Conservation (phyloP, 2,329 filamentous ascomycete genomes). For the Ophidiomyces ophidiicola region DNA sequence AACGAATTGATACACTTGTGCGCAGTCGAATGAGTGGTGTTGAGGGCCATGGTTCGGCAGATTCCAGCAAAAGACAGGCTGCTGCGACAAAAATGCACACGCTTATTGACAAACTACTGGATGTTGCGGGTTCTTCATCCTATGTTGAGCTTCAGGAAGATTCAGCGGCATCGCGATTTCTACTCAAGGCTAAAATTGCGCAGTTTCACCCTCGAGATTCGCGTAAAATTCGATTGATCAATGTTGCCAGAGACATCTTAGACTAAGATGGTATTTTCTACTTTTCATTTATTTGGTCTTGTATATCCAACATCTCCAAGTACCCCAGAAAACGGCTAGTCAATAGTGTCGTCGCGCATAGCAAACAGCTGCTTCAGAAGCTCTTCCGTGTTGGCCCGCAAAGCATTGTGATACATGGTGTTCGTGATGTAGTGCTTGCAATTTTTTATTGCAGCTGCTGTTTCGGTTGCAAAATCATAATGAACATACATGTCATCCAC, state of each 20-base stretch:
- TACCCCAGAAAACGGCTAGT: constrained; percentile 36
- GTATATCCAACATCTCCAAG: no score
- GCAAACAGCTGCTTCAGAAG: constrained; percentile 65
- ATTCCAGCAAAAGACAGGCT: constrained; percentile 35
- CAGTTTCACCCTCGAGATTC: constrained; percentile 46
- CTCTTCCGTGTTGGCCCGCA: constrained; percentile 61
- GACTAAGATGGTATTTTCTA: constrained; percentile 8
- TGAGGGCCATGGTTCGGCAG: constrained; percentile 16
- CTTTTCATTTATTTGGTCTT: not conserved
- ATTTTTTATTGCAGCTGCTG: constrained; percentile 60
- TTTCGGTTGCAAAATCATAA: constrained; percentile 58
- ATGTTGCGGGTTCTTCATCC: constrained; percentile 31
- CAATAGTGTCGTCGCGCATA: constrained; percentile 57
- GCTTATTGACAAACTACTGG: constrained; percentile 38
- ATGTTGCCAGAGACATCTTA: constrained; percentile 32
- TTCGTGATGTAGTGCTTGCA: constrained; percentile 79
- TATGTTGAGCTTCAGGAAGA: constrained; percentile 41
- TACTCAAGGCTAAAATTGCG: constrained; percentile 44
- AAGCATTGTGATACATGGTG: constrained; percentile 71
- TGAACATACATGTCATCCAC: constrained; percentile 91
- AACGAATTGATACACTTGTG: constrained; percentile 42
- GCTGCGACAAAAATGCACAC: constrained; percentile 38
- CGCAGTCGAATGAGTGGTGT: constrained; percentile 24
- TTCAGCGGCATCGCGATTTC: constrained; percentile 42
- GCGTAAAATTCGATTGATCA: constrained; percentile 39